A percentile compares a stretch with the other conserved stretches of the same genome.
Conservation (phyloP, 306 rosid genomes). For the Hippophae tibetana region DNA sequence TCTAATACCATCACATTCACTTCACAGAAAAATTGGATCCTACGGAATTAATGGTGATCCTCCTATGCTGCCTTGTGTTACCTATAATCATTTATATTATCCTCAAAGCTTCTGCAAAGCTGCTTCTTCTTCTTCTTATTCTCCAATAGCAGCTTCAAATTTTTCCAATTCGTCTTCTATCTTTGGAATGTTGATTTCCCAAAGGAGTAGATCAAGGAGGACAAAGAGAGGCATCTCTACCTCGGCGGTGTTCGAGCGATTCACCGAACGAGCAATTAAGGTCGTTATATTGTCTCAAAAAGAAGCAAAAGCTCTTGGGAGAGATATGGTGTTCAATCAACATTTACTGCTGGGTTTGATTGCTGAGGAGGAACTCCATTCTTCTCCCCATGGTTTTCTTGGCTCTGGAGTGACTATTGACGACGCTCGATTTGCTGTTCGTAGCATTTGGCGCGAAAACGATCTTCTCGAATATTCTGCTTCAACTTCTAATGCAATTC, state of each 20-base stretch:
- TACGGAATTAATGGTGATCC: too few relatives aligned
- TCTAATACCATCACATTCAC: too few relatives aligned
- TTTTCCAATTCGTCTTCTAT: neutral
- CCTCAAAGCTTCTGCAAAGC: too few relatives aligned
- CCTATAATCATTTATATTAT: too few relatives aligned
- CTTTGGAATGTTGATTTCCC: neutral
- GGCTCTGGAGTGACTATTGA: conserved; percentile 47
- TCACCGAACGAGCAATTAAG: conserved; percentile 75
- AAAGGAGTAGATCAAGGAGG: conserved; percentile 2
- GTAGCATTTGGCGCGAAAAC: conserved; percentile 29
- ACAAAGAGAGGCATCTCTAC: conserved; percentile 17
- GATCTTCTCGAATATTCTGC: conserved; percentile 1
- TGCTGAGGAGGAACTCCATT: conserved; percentile 40
- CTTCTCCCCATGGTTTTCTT: conserved; percentile 42
- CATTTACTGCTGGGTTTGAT: conserved; percentile 77
- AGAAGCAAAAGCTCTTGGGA: conserved; percentile 58
- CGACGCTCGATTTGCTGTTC: conserved; percentile 56
- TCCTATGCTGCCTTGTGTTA: too few relatives aligned
- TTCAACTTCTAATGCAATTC: neutral
- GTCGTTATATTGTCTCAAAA: conserved; percentile 56
- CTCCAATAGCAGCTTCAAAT: neutral
- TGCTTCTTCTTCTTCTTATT: neutral
- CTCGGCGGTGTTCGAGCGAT: conserved; percentile 54
- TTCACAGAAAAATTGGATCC: too few relatives aligned
- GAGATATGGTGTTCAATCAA: conserved; percentile 50